A percentile compares a stretch with the other conserved stretches of the same genome.
phyloP scores from a whole-genome alignment of 257 asterid genomes.

The Nicotiana benthamiana region DNA sequence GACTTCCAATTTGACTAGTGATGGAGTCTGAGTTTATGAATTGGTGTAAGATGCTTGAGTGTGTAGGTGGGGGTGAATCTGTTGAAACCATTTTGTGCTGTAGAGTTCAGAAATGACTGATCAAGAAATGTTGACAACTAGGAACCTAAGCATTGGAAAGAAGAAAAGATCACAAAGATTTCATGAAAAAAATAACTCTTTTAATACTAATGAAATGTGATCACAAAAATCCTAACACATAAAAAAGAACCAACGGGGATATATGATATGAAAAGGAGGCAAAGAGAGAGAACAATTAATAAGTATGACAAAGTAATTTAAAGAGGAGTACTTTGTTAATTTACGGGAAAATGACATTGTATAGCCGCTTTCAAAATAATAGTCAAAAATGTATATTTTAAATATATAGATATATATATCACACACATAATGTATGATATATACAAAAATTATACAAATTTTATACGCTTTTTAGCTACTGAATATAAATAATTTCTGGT shows the following conservation, averaged over 20 bases:
- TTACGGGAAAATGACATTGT: no score
- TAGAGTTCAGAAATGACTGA: background rate
- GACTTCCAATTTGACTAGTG: conserved; percentile 29
- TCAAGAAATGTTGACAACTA: background rate
- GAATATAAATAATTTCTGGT: no score
- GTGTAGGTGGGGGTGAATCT: conserved; percentile 45
- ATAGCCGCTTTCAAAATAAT: no score
- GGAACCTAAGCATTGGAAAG: background rate
- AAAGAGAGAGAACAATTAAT: background rate
- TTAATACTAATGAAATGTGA: background rate
- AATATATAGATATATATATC: no score
- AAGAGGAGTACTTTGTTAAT: no score
- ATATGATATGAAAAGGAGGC: background rate
- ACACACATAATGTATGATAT: no score
- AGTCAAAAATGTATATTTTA: no score
- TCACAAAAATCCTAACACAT: background rate
- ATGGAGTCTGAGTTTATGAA: conserved; percentile 43
- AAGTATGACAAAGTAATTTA: background rate
- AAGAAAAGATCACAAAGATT: background rate
- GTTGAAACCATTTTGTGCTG: conserved; percentile 48
- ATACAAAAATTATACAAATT: no score
- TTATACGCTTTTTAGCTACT: no score
- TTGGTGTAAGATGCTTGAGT: conserved; percentile 51
- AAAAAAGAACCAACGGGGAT: background rate
- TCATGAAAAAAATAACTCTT: background rate